phyloP scores from a whole-genome alignment of 345 rosid species.

The Eucalyptus sideroxylon region DNA sequence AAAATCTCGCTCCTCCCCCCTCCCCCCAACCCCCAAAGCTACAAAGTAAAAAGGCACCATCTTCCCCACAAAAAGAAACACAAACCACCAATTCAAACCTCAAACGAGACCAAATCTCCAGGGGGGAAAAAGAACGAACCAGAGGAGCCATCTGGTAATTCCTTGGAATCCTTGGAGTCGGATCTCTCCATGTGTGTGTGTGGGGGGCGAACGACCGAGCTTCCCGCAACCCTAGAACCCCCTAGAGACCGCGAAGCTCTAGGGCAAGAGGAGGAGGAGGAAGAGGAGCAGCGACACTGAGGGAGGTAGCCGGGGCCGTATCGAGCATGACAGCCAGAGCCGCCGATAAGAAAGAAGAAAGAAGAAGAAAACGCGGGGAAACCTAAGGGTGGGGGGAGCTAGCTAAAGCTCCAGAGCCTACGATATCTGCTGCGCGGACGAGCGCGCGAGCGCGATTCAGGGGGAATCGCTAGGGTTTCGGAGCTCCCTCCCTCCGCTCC shows the following conservation, averaged over 20 bases:
- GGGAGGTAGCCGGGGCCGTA: not conserved
- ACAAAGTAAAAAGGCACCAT: not conserved
- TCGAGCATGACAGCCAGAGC: not conserved
- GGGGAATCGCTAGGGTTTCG: not conserved
- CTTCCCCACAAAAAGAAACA: not conserved
- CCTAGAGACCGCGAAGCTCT: not conserved
- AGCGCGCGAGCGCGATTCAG: not conserved
- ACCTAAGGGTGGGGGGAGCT: not conserved
- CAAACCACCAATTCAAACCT: not conserved
- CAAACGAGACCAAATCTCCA: not conserved
- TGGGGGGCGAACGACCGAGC: not conserved
- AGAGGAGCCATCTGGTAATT: slow-evolving; percentile 28
- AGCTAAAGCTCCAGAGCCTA: not conserved
- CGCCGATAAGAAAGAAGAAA: not conserved
- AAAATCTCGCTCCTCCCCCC: not conserved
- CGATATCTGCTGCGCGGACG: not conserved
- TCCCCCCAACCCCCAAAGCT: not conserved
- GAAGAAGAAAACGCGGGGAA: not conserved
- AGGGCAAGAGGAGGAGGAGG: not conserved
- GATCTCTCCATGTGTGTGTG: slow-evolving; percentile 48
- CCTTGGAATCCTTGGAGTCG: slow-evolving; percentile 24
- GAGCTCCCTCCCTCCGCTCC: not conserved
- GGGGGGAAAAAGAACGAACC: slow-evolving; percentile 1
- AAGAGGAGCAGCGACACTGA: not conserved
- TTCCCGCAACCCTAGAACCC: slow-evolving; percentile 2